Evolutionary conservation across 1,284 basidiomycete genomes (phyloP).

Genomic region (Chalciporus sp.): DNA sequence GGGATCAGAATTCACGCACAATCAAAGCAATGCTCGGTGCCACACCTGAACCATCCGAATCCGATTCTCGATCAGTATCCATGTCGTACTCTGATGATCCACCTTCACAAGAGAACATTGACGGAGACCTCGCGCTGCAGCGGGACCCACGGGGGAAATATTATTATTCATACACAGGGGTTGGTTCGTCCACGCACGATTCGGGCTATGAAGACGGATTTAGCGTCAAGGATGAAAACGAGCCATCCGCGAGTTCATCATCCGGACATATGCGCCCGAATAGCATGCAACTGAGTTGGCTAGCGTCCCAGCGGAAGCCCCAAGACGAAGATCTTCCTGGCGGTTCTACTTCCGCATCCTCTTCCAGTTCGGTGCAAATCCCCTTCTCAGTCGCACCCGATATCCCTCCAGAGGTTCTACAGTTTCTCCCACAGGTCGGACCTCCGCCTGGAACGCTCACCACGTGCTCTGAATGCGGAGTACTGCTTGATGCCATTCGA

Average conservation of each 20-base stretch:
- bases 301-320: constrained; percentile 49
- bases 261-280: constrained; percentile 47
- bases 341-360: constrained; percentile 23
- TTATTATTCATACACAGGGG: constrained; percentile 71
- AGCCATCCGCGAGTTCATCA: constrained; percentile 24
- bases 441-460: constrained; percentile 72
- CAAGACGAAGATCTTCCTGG: constrained; percentile 19
- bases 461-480: constrained; percentile 82
- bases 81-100: constrained; percentile 34
- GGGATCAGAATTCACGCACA: constrained; percentile 73
- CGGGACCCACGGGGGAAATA: constrained; percentile 68
- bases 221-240: constrained; percentile 36
- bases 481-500: constrained; percentile 73
- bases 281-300: constrained; percentile 65
- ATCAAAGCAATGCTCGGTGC: constrained; percentile 63
- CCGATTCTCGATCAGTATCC: constrained; percentile 51
- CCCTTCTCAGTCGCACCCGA: constrained; percentile 39
- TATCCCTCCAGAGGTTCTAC: constrained; percentile 55
- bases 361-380: constrained; percentile 35
- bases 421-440: constrained; percentile 48
- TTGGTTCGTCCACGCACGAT: constrained; percentile 50
- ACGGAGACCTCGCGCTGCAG: constrained; percentile 66
- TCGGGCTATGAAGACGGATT: constrained; percentile 53
- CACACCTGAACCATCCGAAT: constrained; percentile 59
- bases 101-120: constrained; percentile 40